Evolutionary conservation across 2,329 filamentous ascomycete species (phyloP).

Genomic region (Calonectria crousiana): DNA sequence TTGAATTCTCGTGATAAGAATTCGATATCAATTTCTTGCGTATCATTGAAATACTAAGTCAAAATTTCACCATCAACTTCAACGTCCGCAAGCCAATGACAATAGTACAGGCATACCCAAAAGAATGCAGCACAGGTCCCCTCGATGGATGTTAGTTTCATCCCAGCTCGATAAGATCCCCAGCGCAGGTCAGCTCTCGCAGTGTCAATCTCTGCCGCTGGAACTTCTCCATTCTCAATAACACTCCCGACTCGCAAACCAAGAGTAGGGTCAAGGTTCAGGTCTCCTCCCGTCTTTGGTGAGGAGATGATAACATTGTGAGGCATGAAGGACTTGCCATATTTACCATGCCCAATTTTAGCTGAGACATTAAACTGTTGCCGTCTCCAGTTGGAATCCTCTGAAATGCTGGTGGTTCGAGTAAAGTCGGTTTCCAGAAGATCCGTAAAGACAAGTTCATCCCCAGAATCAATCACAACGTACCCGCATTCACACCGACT

Average conservation of each 20-base stretch:
- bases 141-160: conserved; percentile 70
- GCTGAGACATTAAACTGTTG: conserved; percentile 76
- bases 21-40: conserved; percentile 85
- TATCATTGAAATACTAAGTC: conserved; percentile 79
- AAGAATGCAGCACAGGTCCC: conserved; percentile 86
- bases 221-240: conserved; percentile 64
- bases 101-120: conserved; percentile 66
- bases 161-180: conserved; percentile 76
- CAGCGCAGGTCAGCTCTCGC: conserved; percentile 72
- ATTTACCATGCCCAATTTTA: conserved; percentile 70
- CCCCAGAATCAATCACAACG: conserved; percentile 58
- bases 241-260: conserved; percentile 66
- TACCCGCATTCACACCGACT: conserved; percentile 81
- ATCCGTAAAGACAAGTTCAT: conserved; percentile 72
- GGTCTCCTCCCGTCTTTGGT: conserved; percentile 56
- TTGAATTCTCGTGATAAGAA: conserved; percentile 78
- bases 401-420: conserved; percentile 60
- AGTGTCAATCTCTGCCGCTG: conserved; percentile 74
- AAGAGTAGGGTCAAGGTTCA: conserved; percentile 63
- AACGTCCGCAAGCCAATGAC: background rate
- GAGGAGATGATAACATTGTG: conserved; percentile 66
- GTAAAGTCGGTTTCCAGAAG: conserved; percentile 79
- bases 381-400: conserved; percentile 71
- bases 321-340: conserved; percentile 72
- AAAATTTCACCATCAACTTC: conserved; percentile 5